Evolutionary conservation across 1,139 yeast species (phyloP).

Genomic region (Eremothecium coryli): DNA sequence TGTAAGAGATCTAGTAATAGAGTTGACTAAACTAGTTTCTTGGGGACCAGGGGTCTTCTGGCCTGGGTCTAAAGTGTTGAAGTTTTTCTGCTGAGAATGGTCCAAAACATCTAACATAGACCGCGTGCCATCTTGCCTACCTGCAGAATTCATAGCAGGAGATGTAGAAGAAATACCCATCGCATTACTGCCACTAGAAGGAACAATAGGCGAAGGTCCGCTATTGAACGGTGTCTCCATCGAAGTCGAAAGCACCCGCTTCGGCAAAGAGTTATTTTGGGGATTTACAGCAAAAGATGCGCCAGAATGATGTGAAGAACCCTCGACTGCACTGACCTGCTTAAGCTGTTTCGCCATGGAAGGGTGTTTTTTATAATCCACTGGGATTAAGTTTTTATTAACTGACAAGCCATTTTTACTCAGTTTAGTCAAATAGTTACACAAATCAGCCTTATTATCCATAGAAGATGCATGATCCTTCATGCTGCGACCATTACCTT

Average conservation of each 20-base stretch:
- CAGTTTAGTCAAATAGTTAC: conserved; percentile 51
- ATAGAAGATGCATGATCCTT: conserved; percentile 64
- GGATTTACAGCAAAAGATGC: conserved; percentile 22
- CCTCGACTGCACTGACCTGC: conserved; percentile 9
- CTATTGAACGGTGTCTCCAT: conserved; percentile 25
- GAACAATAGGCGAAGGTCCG: conserved; percentile 5
- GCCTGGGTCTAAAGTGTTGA: conserved; percentile 26
- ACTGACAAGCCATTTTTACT: conserved; percentile 30
- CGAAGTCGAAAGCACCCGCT: conserved; percentile 27
- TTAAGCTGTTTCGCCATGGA: conserved; percentile 40
- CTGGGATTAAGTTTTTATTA: conserved; percentile 43
- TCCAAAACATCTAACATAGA: conserved; percentile 9
- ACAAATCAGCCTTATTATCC: conserved; percentile 76
- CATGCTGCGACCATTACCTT: conserved; percentile 52
- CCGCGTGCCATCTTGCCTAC: conserved; percentile 5
- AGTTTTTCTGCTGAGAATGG: conserved; percentile 5
- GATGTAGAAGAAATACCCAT: conserved; percentile 4
- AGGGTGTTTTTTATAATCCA: conserved; percentile 73
- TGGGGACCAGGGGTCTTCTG: conserved; percentile 12
- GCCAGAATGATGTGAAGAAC: conserved; percentile 1
- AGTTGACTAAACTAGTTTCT: conserved; percentile 21
- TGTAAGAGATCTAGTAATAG: conserved; percentile 17
- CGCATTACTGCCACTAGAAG: not conserved
- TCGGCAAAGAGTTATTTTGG: conserved; percentile 27
- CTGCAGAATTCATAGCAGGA: not conserved